phyloP scores from a whole-genome alignment of 192 early-diverging fungal species.

The Endogone sp. region DNA sequence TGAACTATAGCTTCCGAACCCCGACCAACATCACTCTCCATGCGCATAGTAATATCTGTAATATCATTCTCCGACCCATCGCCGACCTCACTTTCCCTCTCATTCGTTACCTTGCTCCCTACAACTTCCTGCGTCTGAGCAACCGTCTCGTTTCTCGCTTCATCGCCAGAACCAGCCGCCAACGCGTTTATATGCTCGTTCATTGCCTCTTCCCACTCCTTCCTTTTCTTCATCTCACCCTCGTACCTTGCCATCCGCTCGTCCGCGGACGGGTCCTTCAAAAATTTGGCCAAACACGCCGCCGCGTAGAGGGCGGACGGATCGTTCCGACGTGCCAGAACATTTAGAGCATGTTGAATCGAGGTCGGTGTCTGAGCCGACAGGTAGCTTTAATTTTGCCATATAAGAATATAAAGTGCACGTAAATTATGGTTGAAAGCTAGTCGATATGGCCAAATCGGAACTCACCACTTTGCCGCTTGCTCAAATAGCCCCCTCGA shows the following conservation, averaged over 20 bases:
- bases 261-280: conserved; percentile 6
- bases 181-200: not conserved
- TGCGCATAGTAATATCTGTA: no score
- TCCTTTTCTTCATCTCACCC: not conserved
- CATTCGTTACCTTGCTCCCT: no score
- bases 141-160: not conserved
- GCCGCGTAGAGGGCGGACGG: conserved; percentile 7
- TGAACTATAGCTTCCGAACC: no score
- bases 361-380: not conserved
- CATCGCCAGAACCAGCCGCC: not conserved
- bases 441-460: no score
- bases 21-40: no score
- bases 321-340: conserved; percentile 10
- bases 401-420: not conserved
- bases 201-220: not conserved
- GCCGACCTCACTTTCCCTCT: no score
- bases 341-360: conserved; percentile 2
- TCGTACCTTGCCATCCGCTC: conserved; percentile 3
- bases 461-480: conserved; percentile 14
- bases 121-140: no score
- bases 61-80: no score
- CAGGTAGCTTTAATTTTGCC: conserved; percentile 3
- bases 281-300: not conserved
- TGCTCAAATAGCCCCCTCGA: conserved; percentile 1
- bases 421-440: no score